phyloP scores from a whole-genome alignment of 2,329 filamentous ascomycete genomes.

The Dendrostoma leiphaemia region DNA sequence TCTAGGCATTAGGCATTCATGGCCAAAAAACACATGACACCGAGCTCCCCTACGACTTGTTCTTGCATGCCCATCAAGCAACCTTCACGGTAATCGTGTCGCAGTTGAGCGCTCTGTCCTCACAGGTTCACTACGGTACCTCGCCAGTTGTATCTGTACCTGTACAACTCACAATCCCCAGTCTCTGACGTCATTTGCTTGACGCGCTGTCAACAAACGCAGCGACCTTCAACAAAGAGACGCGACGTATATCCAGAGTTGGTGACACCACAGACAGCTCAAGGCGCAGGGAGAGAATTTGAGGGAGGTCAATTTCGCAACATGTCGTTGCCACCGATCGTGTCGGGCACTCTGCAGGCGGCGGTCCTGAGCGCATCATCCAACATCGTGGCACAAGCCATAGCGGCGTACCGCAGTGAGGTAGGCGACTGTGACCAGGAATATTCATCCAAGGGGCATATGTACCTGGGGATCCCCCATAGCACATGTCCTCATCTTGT shows the following conservation, averaged over 20 bases:
- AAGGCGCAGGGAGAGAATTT: background rate
- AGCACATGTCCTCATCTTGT: background rate
- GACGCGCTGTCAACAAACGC: background rate
- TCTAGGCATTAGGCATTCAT: too few species aligned
- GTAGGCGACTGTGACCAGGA: too few species aligned
- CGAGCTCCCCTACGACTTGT: too few species aligned
- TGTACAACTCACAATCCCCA: background rate
- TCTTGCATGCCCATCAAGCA: too few species aligned
- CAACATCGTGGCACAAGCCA: slow-evolving; percentile 70
- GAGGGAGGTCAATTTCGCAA: background rate
- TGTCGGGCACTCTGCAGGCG: slow-evolving; percentile 63
- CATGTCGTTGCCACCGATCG: slow-evolving; percentile 48
- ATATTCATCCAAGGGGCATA: too few species aligned
- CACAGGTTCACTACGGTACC: too few species aligned
- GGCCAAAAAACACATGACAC: too few species aligned
- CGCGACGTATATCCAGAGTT: too few species aligned
- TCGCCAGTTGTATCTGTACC: too few species aligned
- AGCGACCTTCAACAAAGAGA: background rate
- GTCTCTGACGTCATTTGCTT: background rate
- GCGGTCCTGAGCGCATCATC: slow-evolving; percentile 64
- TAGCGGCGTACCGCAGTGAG: slow-evolving; percentile 59
- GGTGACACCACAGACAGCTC: too few species aligned
- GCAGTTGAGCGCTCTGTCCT: too few species aligned
- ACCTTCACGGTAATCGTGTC: too few species aligned
- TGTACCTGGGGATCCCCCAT: slow-evolving; percentile 19